Evolutionary conservation across 306 rosid species (phyloP).

Genomic region (Ochetophila trinervis): DNA sequence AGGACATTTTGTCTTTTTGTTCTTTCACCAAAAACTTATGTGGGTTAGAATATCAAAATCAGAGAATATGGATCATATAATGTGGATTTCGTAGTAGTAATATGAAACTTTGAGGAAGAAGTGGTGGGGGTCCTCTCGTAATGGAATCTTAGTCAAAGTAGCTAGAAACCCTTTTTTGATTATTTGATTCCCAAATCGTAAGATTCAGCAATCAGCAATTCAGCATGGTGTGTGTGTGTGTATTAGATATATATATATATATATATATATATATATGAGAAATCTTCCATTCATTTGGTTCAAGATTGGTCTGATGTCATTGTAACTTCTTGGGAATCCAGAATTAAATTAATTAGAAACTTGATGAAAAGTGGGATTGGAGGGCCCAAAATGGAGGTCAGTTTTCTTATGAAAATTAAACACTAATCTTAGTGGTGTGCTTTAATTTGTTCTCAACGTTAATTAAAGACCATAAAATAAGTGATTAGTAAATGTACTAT

Average conservation of each 20-base stretch:
- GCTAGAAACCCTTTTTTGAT: neutral
- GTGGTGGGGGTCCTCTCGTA: slow-evolving; percentile 17
- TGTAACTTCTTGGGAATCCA: slow-evolving; percentile 38
- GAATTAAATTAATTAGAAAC: slow-evolving; percentile 6
- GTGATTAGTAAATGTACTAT: no score
- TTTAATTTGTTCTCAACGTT: no score
- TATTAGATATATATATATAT: no score
- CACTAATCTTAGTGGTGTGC: no score
- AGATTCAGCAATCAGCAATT: neutral
- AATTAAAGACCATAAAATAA: no score
- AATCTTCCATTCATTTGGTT: slow-evolving; percentile 16
- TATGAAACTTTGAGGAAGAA: neutral
- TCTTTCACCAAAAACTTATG: neutral
- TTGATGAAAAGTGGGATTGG: neutral
- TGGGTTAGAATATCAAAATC: neutral
- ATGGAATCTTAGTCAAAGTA: slow-evolving; percentile 25
- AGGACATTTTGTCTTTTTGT: neutral
- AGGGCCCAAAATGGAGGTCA: slow-evolving; percentile 1
- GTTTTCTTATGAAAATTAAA: neutral
- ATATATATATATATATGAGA: neutral
- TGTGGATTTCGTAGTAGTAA: neutral
- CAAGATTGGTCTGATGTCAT: slow-evolving; percentile 25
- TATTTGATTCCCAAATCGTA: slow-evolving; percentile 22
- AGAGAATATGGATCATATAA: neutral
- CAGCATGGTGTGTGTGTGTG: no score